phyloP scores from a whole-genome alignment of 2,329 filamentous ascomycete genomes.

The Aureobasidium subglaciale region DNA sequence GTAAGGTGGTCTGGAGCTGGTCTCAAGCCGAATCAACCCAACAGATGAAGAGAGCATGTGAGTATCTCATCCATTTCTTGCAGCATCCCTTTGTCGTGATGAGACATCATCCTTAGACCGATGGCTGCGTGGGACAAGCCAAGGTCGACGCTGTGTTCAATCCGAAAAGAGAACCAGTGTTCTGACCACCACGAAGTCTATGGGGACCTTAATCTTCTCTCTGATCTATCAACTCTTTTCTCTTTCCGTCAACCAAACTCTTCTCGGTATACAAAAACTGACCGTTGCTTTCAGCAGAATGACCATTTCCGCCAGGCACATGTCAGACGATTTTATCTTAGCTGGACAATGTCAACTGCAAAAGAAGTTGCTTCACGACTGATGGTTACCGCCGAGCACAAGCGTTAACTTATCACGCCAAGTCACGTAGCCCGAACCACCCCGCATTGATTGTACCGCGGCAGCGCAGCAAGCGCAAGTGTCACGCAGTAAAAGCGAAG shows the following conservation, averaged over 20 bases:
- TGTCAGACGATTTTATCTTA: too few species aligned
- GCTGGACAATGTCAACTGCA: too few species aligned
- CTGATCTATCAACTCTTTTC: constrained; percentile 6
- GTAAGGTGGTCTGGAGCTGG: too few species aligned
- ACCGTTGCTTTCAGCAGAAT: too few species aligned
- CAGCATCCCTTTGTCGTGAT: constrained; percentile 22
- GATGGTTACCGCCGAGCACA: not conserved
- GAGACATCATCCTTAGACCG: constrained; percentile 36
- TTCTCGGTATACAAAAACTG: too few species aligned
- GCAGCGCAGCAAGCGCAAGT: too few species aligned
- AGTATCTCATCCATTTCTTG: not conserved
- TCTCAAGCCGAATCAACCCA: too few species aligned
- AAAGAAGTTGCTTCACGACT: too few species aligned
- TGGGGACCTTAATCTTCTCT: constrained; percentile 22
- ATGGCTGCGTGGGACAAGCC: constrained; percentile 21
- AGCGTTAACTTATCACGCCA: not conserved
- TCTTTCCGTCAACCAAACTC: not conserved
- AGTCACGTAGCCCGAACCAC: not conserved
- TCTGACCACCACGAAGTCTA: constrained; percentile 12
- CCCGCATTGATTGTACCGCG: not conserved
- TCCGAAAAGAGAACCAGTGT: constrained; percentile 9
- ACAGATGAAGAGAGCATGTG: not conserved
- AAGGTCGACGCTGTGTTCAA: constrained; percentile 8
- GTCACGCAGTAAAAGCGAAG: not conserved
- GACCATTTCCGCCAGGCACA: too few species aligned